Evolutionary conservation across 2,329 filamentous ascomycete species (phyloP).

Genomic region (Podosphaera aphanis): DNA sequence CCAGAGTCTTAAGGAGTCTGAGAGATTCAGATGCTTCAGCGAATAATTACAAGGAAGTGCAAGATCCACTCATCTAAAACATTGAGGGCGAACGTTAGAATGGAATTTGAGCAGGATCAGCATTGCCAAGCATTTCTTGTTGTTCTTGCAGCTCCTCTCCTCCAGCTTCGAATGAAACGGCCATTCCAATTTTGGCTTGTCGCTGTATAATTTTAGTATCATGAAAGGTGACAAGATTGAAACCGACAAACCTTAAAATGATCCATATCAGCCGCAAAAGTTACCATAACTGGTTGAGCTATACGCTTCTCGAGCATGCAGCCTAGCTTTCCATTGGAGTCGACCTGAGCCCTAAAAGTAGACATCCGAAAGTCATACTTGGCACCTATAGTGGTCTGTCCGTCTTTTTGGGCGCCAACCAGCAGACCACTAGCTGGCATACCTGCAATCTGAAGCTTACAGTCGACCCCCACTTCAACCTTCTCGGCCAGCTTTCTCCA

Average conservation of each 20-base stretch:
- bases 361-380: slow-evolving; percentile 97
- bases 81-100: too few relatives aligned
- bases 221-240: not conserved
- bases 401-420: slow-evolving; percentile 59
- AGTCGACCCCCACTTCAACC: slow-evolving; percentile 86
- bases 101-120: slow-evolving; percentile 28
- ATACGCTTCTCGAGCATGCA: slow-evolving; percentile 90
- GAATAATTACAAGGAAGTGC: too few relatives aligned
- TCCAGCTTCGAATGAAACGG: slow-evolving; percentile 72
- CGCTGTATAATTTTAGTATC: slow-evolving; percentile 35
- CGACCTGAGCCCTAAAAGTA: slow-evolving; percentile 85
- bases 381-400: slow-evolving; percentile 71
- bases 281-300: slow-evolving; percentile 74
- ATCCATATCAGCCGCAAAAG: slow-evolving; percentile 90
- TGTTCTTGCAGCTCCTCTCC: slow-evolving; percentile 73
- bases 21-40: too few relatives aligned
- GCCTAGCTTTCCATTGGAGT: slow-evolving; percentile 82
- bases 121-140: slow-evolving; percentile 35
- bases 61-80: too few relatives aligned
- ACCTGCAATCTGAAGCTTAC: slow-evolving; percentile 63
- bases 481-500: slow-evolving; percentile 85
- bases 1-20: too few relatives aligned
- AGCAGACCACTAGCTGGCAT: slow-evolving; percentile 40
- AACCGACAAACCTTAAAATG: slow-evolving; percentile 56
- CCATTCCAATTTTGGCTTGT: slow-evolving; percentile 82